Conservation (phyloP, 257 asterid species). For the Solanum tarijense region DNA sequence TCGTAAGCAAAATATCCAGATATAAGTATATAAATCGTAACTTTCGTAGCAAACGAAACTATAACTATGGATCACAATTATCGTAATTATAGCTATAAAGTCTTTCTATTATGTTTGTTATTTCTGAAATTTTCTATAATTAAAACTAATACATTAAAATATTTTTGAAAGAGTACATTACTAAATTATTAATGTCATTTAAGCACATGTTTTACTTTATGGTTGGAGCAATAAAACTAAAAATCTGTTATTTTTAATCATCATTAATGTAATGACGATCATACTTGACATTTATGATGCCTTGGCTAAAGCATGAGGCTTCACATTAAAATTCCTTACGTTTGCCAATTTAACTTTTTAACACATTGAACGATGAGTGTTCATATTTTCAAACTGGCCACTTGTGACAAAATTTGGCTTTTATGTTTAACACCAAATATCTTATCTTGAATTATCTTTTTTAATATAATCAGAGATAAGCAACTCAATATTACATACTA, state of each 20-base stretch:
- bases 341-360: not conserved
- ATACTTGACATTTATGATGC: not conserved
- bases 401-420: not conserved
- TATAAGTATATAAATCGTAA: rapidly evolving
- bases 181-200: not conserved
- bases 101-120: too few species aligned
- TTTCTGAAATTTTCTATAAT: too few species aligned
- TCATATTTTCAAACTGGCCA: not conserved
- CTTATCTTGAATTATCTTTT: not conserved
- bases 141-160: too few species aligned
- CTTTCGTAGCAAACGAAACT: too few species aligned
- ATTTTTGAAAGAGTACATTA: too few species aligned
- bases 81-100: too few species aligned
- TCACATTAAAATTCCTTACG: not conserved
- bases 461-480: not conserved
- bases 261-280: not conserved
- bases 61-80: too few species aligned
- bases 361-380: not conserved
- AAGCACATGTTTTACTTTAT: not conserved
- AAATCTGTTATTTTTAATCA: not conserved
- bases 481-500: not conserved
- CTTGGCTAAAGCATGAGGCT: not conserved
- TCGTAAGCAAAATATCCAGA: too few species aligned
- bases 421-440: not conserved
- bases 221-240: not conserved